phyloP scores from a whole-genome alignment of 352 stramenopile species.

The Phytophthora aleatoria region DNA sequence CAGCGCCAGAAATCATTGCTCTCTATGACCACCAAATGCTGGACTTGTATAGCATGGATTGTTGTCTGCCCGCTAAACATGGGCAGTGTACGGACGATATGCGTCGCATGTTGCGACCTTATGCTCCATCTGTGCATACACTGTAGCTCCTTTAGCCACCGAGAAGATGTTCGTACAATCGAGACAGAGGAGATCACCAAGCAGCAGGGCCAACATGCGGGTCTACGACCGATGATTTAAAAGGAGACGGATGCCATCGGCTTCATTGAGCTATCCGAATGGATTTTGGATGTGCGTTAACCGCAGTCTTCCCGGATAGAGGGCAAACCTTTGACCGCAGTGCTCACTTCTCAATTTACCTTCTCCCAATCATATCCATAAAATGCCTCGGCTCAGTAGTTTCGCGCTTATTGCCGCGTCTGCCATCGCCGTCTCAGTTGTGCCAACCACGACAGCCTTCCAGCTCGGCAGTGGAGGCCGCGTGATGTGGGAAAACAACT shows the following conservation, averaged over 20 bases:
- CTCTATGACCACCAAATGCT: conserved; percentile 10
- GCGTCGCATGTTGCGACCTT: conserved; percentile 13
- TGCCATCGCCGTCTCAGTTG: conserved; percentile 13
- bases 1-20: not conserved
- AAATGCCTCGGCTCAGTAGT: conserved; percentile 17
- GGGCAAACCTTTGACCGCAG: not conserved
- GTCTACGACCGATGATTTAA: conserved; percentile 19
- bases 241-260: conserved; percentile 14
- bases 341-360: conserved; percentile 19
- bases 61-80: not conserved
- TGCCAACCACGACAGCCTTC: conserved; percentile 17
- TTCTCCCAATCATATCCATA: conserved; percentile 13
- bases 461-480: conserved; percentile 28
- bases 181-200: not conserved
- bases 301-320: not conserved
- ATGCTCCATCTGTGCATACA: conserved; percentile 11
- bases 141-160: conserved; percentile 6
- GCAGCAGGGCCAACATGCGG: conserved; percentile 17
- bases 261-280: conserved; percentile 12
- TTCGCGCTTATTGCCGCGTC: conserved; percentile 13
- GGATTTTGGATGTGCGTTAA: not conserved
- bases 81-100: conserved; percentile 4
- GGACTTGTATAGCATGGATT: not conserved
- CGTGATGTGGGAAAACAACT: conserved; percentile 51
- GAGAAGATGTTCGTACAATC: not conserved